Evolutionary conservation across 768 basidiomycete genomes (phyloP), one percentile per base, ranked within the genome.

Genomic region (Leucogyrophana mollusca): DNA sequence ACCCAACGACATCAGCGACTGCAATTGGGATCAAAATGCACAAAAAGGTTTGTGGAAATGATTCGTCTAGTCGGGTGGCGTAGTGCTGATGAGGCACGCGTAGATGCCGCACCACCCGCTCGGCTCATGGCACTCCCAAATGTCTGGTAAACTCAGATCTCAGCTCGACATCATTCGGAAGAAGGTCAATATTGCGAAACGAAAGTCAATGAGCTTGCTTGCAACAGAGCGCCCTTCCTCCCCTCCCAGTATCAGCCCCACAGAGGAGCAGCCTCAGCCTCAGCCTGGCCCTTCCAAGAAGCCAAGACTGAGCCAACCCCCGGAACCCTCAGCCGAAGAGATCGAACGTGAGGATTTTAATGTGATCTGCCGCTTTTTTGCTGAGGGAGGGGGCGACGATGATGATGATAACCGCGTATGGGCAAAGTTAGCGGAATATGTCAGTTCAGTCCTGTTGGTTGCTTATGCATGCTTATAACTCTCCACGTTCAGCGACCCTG

Each of bases 71-170:
- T 34, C 14, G 25, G 10, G 38, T 9, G 9, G 34, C 53, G 7
- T 53, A n/a, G 44, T 13, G 40, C n/a, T 49, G 24, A 4, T 24
- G 22, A 18, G 6, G 9, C n/a, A 30, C 34, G n/a, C n/a, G 9
- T 46, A 88, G 87, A 70, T 87, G 69, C 77, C 82, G 21, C 76
- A 82, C 52, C 87, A 87, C 58, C 54, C 71, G 2, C 10, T 54
- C 4, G 57, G 25, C 7, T 84, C 83, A 11, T 87, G 84, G 84
- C 52, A 44, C 24, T 57, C 55, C n/a, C 70, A 73, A 38, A 40
- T 80, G 16, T 35, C 52, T 23, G 50, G 49, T 42, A 58, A 60
- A 43, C 32, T 71, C 9, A 63, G 62, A 18, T 57, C 66, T 9
- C 62, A 71, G 33, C 48, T 85, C 9, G 80, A 79, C n/a, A 55